These are phyloP conservation scores for Yamadazyma siamensis DNA, from an alignment of 1,139 yeast species.

Conservation along the genomic window DNA sequence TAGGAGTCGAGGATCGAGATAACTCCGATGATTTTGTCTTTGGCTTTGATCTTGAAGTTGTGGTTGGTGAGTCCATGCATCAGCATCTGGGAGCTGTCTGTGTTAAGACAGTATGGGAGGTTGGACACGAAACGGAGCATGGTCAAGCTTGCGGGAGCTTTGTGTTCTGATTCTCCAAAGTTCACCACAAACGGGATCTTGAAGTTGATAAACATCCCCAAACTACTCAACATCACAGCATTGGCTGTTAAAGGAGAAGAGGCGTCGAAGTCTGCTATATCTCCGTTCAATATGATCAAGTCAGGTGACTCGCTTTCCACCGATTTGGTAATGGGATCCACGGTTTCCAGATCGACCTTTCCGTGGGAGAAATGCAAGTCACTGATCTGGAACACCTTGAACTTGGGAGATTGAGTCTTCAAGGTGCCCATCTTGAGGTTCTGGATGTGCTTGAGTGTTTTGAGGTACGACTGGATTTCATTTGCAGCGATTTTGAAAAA, in stretches of 20 bases:
- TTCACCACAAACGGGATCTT: constrained; percentile 35
- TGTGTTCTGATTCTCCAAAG: constrained; percentile 35
- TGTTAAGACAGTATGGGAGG: constrained; percentile 31
- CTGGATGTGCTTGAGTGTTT: constrained; percentile 5
- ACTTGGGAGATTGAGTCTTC: constrained; percentile 6
- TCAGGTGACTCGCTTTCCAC: constrained; percentile 30
- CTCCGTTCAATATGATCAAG: constrained; percentile 42
- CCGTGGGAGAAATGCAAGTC: constrained; percentile 38
- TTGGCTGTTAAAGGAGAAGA: constrained; percentile 5
- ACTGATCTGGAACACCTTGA: constrained; percentile 36
- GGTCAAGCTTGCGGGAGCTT: constrained; percentile 6
- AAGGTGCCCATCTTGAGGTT: constrained; percentile 6
- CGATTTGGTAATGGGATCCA: constrained; percentile 26
- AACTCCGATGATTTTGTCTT: constrained; percentile 17
- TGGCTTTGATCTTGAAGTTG: constrained; percentile 21
- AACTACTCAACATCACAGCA: constrained; percentile 32
- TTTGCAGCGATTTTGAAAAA: constrained; percentile 5
- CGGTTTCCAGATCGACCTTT: constrained; percentile 17
- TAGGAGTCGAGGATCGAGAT: constrained; percentile 36
- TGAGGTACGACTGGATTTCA: constrained; percentile 5
- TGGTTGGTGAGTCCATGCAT: constrained; percentile 43
- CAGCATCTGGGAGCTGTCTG: background rate
- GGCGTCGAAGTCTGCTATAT: constrained; percentile 18
- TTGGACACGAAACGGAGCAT: constrained; percentile 23
- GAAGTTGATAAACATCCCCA: constrained; percentile 30